These are phyloP conservation scores for Pittosporum tobira DNA, from an alignment of 129 eudicot species.

Conservation along the genomic window DNA sequence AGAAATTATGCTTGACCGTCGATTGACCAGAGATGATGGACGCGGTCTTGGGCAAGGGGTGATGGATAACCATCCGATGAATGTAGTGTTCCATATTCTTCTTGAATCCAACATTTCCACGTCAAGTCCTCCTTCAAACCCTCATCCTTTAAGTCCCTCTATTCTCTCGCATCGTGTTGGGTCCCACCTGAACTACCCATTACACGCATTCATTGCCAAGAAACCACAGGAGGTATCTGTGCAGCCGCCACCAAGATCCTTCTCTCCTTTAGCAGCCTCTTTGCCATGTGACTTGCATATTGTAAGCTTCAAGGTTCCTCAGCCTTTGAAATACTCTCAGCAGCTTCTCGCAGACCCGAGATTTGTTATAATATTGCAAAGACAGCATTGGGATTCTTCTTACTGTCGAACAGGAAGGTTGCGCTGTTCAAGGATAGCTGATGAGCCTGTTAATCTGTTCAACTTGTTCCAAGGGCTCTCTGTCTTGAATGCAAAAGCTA, in stretches of 20 bases:
- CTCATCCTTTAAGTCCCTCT: slow-evolving; percentile 62
- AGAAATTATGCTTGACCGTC: slow-evolving; percentile 93
- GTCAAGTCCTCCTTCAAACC: slow-evolving; percentile 27
- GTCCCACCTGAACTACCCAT: slow-evolving; percentile 77
- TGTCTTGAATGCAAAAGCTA: slow-evolving; percentile 61
- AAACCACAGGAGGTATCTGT: slow-evolving; percentile 57
- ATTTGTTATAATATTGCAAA: slow-evolving; percentile 46
- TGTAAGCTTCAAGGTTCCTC: slow-evolving; percentile 79
- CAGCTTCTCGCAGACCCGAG: slow-evolving; percentile 49
- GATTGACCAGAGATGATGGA: slow-evolving; percentile 75
- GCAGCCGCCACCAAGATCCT: slow-evolving; percentile 81
- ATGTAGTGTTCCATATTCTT: slow-evolving; percentile 62
- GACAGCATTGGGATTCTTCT: slow-evolving; percentile 79
- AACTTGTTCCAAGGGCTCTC: slow-evolving; percentile 65
- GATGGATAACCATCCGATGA: slow-evolving; percentile 80
- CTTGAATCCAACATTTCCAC: slow-evolving; percentile 63
- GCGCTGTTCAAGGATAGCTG: slow-evolving; percentile 56
- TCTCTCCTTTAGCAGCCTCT: slow-evolving; percentile 72
- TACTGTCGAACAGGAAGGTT: slow-evolving; percentile 72
- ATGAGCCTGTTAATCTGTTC: slow-evolving; percentile 58
- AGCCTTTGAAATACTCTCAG: slow-evolving; percentile 60
- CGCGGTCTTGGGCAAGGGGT: slow-evolving; percentile 99
- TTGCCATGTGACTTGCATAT: slow-evolving; percentile 91
- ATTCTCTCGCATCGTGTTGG: slow-evolving; percentile 86
- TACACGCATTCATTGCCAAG: slow-evolving; percentile 71